Conservation (phyloP, 1,284 basidiomycete species). For the Cryptococcus sp. region DNA sequence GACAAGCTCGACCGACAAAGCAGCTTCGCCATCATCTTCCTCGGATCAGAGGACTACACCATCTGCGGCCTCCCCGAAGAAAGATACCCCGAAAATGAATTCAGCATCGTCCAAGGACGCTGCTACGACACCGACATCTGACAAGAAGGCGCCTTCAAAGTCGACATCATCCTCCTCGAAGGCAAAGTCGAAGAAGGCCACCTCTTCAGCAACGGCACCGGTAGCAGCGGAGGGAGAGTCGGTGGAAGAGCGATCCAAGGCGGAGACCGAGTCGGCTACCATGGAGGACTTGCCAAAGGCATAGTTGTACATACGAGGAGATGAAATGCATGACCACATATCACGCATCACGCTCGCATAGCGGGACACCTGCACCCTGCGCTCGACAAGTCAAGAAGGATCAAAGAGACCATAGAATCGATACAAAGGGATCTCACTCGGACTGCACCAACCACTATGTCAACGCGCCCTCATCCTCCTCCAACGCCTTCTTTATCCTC, state of each 20-base stretch:
- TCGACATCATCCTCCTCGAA: not conserved
- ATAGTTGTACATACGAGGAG: too few relatives aligned
- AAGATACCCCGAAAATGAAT: too few relatives aligned
- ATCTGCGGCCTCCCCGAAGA: too few relatives aligned
- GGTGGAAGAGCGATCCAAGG: conserved; percentile 1
- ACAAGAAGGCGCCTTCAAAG: too few relatives aligned
- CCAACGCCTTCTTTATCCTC: conserved; percentile 76
- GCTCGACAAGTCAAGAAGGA: too few relatives aligned
- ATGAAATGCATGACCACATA: not conserved
- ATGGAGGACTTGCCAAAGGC: not conserved
- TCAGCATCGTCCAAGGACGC: too few relatives aligned
- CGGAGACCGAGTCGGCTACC: not conserved
- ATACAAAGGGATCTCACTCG: not conserved
- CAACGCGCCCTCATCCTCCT: conserved; percentile 53
- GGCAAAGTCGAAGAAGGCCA: not conserved
- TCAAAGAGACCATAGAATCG: too few relatives aligned
- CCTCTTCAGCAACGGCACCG: conserved; percentile 1
- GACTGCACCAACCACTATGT: conserved; percentile 33
- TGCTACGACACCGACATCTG: too few relatives aligned
- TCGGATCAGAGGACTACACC: too few relatives aligned
- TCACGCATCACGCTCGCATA: not conserved
- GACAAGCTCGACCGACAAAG: not conserved
- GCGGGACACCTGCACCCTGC: not conserved
- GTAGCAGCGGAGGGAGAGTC: not conserved
- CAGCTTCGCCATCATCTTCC: too few relatives aligned